Evolutionary conservation across 352 stramenopile genomes (phyloP), one percentile per base, ranked within the genome.

Genomic region (Phytophthora cryptogea): DNA sequence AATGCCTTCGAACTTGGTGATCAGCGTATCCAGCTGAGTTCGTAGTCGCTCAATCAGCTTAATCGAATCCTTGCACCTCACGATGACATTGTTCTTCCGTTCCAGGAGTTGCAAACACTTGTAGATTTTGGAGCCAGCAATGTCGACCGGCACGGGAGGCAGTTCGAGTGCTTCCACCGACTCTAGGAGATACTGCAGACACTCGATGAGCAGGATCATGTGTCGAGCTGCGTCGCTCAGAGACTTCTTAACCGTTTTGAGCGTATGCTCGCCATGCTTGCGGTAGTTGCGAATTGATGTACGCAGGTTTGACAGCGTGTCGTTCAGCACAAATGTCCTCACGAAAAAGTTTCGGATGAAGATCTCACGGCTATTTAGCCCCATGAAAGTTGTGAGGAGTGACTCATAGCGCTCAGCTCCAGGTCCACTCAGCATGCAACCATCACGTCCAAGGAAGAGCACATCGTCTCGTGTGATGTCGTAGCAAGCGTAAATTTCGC

Each of bases 291-390:
- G 81, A 27, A 99, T 95, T 16, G 97, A 80, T 59, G 80, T 76
- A 36, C 94, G 83, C 9, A 98, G 73, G 2, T 80, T 83, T 28
- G 88, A 83, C 41, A 99, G 90, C 51, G 96, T 96, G 71, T 98
- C 96, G 45, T 92, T 95, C 13, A 99, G 76, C 26, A 99, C 97
- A 67, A 97, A 98, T 26, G 97, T 91, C 23, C 96, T 83, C 48
- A 96, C 90, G 50, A 98, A 99, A 66, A 97, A 99, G 68, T 98
- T 98, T 67, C 97, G 93, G 35, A 98, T 83, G 65, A 99, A 99
- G n/a, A 99, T 89, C 60, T 99, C 96, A 31, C 97, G 96, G 42
- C 90, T 97, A 35, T 97, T 96, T 54, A 99, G 97, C 35, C 96
- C 91, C 48, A 99, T 85, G 69, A 98, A 99, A 14, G 88, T 92